These are phyloP conservation scores for Cyclostephanos invisitatus DNA, from an alignment of 108 stramenopile species.

Conservation along the genomic window DNA sequence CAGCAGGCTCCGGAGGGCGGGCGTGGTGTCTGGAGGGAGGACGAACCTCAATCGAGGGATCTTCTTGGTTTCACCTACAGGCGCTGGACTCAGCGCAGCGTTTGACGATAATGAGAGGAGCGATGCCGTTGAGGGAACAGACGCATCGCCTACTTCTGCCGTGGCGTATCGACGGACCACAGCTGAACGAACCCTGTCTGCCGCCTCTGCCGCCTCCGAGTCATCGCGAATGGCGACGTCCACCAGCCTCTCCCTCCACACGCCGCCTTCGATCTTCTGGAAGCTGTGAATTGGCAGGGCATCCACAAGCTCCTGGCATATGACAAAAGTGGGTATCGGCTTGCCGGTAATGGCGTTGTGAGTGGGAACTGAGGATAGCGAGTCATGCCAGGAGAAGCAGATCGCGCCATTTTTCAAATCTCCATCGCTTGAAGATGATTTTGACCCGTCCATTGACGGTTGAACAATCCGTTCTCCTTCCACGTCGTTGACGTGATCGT, in stretches of 20 bases:
- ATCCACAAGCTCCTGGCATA: conserved; percentile 96
- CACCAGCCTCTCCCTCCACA: conserved; percentile 94
- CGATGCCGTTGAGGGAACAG: conserved; percentile 6
- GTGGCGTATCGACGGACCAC: conserved; percentile 30
- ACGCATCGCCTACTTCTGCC: conserved; percentile 2
- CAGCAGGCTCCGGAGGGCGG: conserved; percentile 71
- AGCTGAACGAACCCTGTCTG: conserved; percentile 20
- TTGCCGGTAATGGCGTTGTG: conserved; percentile 40
- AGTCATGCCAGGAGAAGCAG: conserved; percentile 74
- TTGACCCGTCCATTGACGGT: background rate
- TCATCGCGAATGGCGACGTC: conserved; percentile 74
- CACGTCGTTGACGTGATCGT: conserved; percentile 18
- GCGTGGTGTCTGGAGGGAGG: conserved; percentile 76
- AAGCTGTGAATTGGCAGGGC: conserved; percentile 95
- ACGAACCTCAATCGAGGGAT: conserved; percentile 81
- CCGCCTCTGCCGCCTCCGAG: conserved; percentile 30
- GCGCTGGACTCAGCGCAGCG: background rate
- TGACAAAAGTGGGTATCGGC: conserved; percentile 59
- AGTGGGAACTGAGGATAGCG: conserved; percentile 57
- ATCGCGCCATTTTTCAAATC: conserved; percentile 29
- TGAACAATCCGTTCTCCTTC: background rate
- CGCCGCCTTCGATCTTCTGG: conserved; percentile 79
- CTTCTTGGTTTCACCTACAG: conserved; percentile 18
- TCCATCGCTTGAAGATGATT: background rate
- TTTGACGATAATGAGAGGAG: background rate